Evolutionary conservation across 306 rosid genomes (phyloP).

Genomic region (Notholithocarpus densiflorus): DNA sequence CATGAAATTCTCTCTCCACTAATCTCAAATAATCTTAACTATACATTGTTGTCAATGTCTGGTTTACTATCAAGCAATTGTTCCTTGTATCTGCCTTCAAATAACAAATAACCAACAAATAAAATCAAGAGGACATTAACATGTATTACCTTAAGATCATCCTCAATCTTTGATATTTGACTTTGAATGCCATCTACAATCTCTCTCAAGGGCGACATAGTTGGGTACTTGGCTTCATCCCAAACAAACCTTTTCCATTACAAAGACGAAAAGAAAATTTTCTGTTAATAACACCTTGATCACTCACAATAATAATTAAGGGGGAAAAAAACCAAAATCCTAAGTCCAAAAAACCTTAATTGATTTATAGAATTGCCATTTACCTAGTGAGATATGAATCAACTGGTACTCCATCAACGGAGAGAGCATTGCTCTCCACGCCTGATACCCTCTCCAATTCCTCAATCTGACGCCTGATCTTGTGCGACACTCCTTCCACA

Average conservation of each 20-base stretch:
- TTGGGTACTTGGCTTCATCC: conserved; percentile 96
- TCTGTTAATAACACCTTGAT: not conserved
- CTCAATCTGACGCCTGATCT: conserved; percentile 98
- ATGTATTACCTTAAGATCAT: conserved; percentile 75
- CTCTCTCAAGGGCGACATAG: conserved; percentile 80
- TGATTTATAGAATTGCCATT: not conserved
- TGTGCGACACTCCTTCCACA: conserved; percentile 78
- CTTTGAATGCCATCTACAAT: conserved; percentile 68
- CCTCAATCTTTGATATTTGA: conserved; percentile 90
- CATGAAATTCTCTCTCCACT: not conserved
- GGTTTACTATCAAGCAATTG: not conserved
- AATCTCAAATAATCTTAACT: not conserved
- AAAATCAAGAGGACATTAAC: not conserved
- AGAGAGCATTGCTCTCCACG: conserved; percentile 54
- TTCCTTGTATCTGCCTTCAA: conserved; percentile 13
- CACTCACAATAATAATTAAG: not conserved
- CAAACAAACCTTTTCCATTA: conserved; percentile 62
- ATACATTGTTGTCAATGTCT: not conserved
- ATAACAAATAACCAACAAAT: conserved; percentile 8
- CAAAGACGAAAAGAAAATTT: not conserved
- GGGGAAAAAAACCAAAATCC: not conserved
- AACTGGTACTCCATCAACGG: conserved; percentile 95
- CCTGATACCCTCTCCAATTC: conserved; percentile 75
- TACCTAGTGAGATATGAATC: conserved; percentile 93
- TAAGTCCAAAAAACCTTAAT: conserved; percentile 5